Base-by-base conservation (phyloP, 1,139 yeast species). In the Pichia sp. region DNA sequence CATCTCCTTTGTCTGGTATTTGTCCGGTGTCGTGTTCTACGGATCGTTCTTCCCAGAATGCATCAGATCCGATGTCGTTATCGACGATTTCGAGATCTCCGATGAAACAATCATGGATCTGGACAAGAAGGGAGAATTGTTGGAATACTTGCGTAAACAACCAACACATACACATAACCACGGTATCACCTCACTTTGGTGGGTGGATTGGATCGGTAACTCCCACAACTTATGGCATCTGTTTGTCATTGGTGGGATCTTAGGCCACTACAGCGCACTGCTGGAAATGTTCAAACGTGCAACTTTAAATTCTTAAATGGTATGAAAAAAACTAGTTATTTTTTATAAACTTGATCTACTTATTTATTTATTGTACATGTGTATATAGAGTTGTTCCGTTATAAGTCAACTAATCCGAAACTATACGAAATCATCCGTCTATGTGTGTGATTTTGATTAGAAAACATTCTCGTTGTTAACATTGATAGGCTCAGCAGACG, bases 191-290 rank as follows among this genome's bases (percentile, higher is more conserved):
- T 85, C 87, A 28, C 73, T 82, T 60, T 93, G 85, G 94, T 90
- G 96, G 93, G 84, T 83, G 10, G 94, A 85, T 59, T 85, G 85
- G 63, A 66, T 76, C 27, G 73, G 83, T 51, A 76, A 81, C 33
- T 88, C 96, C 43, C 99, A 93, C 67, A 90, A 89, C 60, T 70
- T 93, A 32, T 93, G 99, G 99, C 99, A 93, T 67, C 66, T 89
- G 17, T 88, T 87, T 62, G 99, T 93, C 37, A 78, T 93, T 34
- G 75, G 86, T 34, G 99, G 99, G 2, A 81, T 90, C 21, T 68
- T 87, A 50, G 96, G 94, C 34, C 97, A 91, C 66, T 93, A 91
- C 65, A 70, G 72, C 47, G 90, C 94, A 22, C 72, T 89, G 27
- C 71, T 88, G 54, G 82, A 79, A 51, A 83, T 90, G 84, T 83